Base-by-base conservation (phyloP, 139 green algal genomes). In the Micractinium conductrix region DNA sequence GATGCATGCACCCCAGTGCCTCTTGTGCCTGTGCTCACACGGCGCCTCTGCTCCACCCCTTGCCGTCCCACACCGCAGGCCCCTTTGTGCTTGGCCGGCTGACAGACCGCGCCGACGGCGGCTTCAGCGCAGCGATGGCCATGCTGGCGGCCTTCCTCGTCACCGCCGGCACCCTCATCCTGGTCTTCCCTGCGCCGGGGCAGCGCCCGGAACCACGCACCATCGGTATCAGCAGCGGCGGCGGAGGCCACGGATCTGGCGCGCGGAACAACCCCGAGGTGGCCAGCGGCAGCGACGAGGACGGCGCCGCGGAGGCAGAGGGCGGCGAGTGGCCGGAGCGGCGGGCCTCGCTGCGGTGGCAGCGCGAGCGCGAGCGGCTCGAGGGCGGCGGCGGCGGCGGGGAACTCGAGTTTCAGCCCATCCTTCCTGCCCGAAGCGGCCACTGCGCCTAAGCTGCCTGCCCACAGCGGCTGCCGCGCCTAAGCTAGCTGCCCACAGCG, bases 51-150 rank as follows among this genome's bases (percentile, higher is more conserved):
- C n/a, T n/a, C n/a, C n/a, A n/a, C n/a, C n/a, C n/a, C n/a, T n/a
- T n/a, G n/a, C n/a, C n/a, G n/a, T n/a, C n/a, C n/a, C n/a, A n/a
- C n/a, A n/a, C n/a, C n/a, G n/a, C n/a, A n/a, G n/a, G 87, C 1
- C 86, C 86, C 68, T 80, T 67, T 35, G 30, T 90, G 43, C 63
- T 90, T 22, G 86, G 86, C 22, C 38, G 73, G 1, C 62, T 90
- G n/a, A 60, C 81, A 26, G 76, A 85, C 28, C 38, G 55, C 28
- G 55, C 44, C 8, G 71, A 68, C 28, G 86, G 86, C 8, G 75
- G 73, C 14, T 87, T 88, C 63, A 68, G 17, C 10, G n/a, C 80
- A 9, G 81, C 86, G 50, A 82, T 90, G 81, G 9, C 78, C 24
- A 43, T 74, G 63, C 65, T 90, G 33, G 86, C 71, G 1, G 28